These are phyloP conservation scores for Dictyostelium discoideum DNA, from an alignment of 78 protist species.

Conservation along the genomic window dicty_2.7 NC_007089.4:3161001-3161500, in stretches of 20 bases:
- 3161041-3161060: conserved; percentile 61
- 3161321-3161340: conserved; percentile 24
- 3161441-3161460: neutral
- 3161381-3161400: neutral
- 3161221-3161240: neutral
- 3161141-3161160: conserved; percentile 47
- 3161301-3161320: conserved; percentile 59
- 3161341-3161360: conserved; percentile 15
- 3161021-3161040: conserved; percentile 66
- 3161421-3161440: neutral
- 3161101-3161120: conserved; percentile 23
- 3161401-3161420: neutral
- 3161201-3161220: no score
- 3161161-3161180: conserved; percentile 78
- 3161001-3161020: conserved; percentile 75
- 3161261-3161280: no score
- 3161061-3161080: neutral
- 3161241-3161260: no score
- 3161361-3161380: conserved; percentile 19
- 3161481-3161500: neutral
- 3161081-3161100: neutral
- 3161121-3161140: conserved; percentile 63
- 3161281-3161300: conserved; percentile 46
- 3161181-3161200: conserved; percentile 39
- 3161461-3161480: neutral